phyloP scores from a whole-genome alignment of 306 rosid species.

The Trifolium pratense region DNA sequence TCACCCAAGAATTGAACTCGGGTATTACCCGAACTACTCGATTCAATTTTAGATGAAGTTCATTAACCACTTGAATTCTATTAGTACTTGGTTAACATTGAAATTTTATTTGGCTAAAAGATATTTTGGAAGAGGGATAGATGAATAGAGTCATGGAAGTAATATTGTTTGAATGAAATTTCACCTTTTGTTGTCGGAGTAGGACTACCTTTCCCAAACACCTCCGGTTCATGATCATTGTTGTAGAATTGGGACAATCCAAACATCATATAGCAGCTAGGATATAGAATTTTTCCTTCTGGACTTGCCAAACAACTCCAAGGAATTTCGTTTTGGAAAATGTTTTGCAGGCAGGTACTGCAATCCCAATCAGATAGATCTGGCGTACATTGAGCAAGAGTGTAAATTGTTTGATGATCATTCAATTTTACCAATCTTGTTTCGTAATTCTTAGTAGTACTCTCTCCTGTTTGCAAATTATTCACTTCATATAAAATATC shows the following conservation, averaged over 20 bases:
- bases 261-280: conserved; percentile 23
- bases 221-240: neutral
- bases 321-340: neutral
- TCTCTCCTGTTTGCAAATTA: neutral
- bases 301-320: neutral
- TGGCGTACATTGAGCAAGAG: neutral
- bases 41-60: neutral
- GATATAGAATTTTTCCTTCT: conserved; percentile 20
- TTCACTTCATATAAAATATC: neutral
- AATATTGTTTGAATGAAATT: neutral
- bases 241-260: conserved; percentile 12
- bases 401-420: neutral
- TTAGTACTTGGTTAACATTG: too few species aligned
- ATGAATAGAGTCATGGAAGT: neutral
- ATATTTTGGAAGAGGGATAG: neutral
- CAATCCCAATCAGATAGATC: neutral
- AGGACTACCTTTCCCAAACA: neutral
- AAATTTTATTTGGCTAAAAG: too few species aligned
- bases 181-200: neutral
- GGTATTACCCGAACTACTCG: neutral
- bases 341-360: neutral
- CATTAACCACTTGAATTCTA: too few species aligned
- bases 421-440: conserved; percentile 1
- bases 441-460: conserved; percentile 15
- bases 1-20: neutral